Conservation (phyloP, 176 grass and related monocot genomes). For the Bonia amplexicaulis region DNA sequence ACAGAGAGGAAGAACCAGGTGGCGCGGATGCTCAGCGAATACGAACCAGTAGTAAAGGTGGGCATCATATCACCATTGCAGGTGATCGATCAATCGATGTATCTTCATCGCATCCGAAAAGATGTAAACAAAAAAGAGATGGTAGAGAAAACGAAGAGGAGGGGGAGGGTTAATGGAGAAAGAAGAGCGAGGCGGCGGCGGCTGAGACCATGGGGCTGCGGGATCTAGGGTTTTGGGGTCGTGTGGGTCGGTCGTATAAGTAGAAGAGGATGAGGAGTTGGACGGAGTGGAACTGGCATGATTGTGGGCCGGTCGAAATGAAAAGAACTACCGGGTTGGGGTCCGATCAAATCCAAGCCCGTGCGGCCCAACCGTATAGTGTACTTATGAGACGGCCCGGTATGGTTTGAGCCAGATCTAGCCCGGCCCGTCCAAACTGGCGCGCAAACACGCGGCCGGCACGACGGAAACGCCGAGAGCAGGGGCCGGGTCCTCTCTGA, state of each 20-base stretch:
- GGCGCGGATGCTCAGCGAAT: conserved; percentile 39
- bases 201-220: background rate
- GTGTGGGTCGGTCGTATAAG: background rate
- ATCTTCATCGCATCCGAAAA: conserved; percentile 23
- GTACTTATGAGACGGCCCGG: background rate
- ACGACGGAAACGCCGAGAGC: no score
- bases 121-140: fast-evolving
- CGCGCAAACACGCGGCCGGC: no score
- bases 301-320: background rate
- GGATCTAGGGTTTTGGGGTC: background rate
- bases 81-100: background rate
- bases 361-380: background rate
- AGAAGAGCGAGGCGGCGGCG: background rate
- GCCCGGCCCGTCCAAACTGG: no score
- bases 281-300: no score
- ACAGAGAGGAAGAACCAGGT: no score
- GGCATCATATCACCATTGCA: conserved; percentile 16
- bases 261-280: background rate
- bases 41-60: conserved; percentile 40
- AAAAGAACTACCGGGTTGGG: background rate
- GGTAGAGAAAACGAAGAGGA: background rate
- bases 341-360: no score
- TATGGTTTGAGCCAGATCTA: no score
- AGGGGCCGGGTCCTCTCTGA: no score
- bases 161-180: no score